Evolutionary conservation across 2,329 filamentous ascomycete genomes (phyloP).

Genomic region (Hirsutella minnesotensis): DNA sequence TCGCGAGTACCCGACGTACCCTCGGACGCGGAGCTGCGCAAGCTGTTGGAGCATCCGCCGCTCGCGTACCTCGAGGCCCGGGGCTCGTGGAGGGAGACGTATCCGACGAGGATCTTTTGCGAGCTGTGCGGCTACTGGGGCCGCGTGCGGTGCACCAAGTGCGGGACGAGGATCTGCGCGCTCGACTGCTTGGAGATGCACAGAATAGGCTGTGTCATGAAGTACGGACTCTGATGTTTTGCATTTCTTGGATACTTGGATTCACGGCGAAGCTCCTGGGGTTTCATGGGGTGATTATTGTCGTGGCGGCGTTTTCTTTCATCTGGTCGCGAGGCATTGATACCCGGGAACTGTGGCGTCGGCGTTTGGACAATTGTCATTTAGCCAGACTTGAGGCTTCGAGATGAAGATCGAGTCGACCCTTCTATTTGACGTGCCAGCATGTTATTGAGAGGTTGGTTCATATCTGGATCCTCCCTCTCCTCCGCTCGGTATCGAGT

Average conservation of each 20-base stretch:
- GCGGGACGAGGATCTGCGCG: conserved; percentile 66
- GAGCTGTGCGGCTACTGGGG: conserved; percentile 79
- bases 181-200: conserved; percentile 63
- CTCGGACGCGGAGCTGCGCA: conserved; percentile 48
- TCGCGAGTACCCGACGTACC: conserved; percentile 47
- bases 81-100: conserved; percentile 31
- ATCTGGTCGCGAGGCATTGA: conserved; percentile 4
- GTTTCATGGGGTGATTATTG: too few relatives aligned
- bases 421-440: too few relatives aligned
- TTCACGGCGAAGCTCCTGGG: too few relatives aligned
- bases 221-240: conserved; percentile 41
- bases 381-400: too few relatives aligned
- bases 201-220: conserved; percentile 57
- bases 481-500: too few relatives aligned
- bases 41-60: conserved; percentile 50
- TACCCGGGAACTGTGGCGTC: conserved; percentile 2
- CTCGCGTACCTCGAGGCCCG: conserved; percentile 56
- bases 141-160: conserved; percentile 62
- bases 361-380: too few relatives aligned
- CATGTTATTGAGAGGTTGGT: too few relatives aligned
- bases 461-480: too few relatives aligned
- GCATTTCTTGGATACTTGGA: too few relatives aligned
- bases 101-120: conserved; percentile 57
- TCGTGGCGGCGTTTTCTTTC: background rate
- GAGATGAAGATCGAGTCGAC: too few relatives aligned